These are phyloP conservation scores for Umbilicus rupestris DNA, from an alignment of 164 flowering plant genomes.

Conservation along the genomic window DNA sequence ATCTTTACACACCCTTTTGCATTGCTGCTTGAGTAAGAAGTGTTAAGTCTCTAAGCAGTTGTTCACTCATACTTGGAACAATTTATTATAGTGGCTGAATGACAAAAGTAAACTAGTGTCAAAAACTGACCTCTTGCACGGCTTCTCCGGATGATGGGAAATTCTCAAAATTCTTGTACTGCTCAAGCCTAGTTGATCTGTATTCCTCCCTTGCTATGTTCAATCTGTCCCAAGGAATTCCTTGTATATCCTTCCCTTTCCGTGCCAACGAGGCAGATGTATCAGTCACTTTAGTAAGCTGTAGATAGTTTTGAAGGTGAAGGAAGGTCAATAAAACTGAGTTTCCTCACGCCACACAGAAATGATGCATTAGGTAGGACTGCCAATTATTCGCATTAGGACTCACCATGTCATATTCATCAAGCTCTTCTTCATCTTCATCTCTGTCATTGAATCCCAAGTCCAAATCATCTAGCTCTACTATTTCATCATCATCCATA, in stretches of 20 bases:
- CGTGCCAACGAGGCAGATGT: slow-evolving; percentile 58
- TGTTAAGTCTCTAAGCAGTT: neutral
- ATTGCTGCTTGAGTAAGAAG: slow-evolving; percentile 27
- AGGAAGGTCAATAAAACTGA: slow-evolving; percentile 1
- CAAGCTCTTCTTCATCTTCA: slow-evolving; percentile 3
- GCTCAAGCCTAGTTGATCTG: slow-evolving; percentile 51
- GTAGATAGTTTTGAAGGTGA: slow-evolving; percentile 7
- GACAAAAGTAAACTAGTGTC: neutral
- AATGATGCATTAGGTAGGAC: neutral
- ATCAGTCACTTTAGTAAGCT: slow-evolving; percentile 56
- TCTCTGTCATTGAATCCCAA: neutral
- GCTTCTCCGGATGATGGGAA: slow-evolving; percentile 43
- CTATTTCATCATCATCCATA: neutral
- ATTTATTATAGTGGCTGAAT: neutral
- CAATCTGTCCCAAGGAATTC: slow-evolving; percentile 63
- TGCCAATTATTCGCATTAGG: neutral
- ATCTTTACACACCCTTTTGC: slow-evolving; percentile 39
- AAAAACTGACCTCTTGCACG: slow-evolving; percentile 33
- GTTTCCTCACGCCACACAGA: neutral
- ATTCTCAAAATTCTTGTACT: slow-evolving; percentile 59
- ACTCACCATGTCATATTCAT: slow-evolving; percentile 3
- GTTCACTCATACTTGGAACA: too few species aligned
- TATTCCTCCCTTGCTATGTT: slow-evolving; percentile 49
- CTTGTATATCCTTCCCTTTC: slow-evolving; percentile 63
- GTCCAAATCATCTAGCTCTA: slow-evolving; percentile 1